phyloP scores from a whole-genome alignment of 495 filamentous ascomycete species.

The Neurospora sublineolata region DNA sequence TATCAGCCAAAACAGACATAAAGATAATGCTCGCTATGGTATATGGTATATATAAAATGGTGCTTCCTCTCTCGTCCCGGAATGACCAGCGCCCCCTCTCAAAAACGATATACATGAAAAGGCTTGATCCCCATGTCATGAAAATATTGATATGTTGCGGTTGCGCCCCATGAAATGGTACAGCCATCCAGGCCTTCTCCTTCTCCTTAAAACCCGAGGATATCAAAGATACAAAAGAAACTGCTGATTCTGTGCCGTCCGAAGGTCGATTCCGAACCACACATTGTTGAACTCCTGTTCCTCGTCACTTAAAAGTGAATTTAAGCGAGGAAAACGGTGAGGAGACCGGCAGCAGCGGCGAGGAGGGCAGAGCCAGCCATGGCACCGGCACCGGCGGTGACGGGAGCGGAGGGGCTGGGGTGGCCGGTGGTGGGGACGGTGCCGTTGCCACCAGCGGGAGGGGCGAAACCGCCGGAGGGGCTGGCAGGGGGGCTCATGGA shows the following conservation, averaged over 20 bases:
- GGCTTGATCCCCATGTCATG: background rate
- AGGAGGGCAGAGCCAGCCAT: constrained; percentile 33
- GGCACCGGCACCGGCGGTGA: constrained; percentile 36
- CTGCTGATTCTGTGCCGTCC: background rate
- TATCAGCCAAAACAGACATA: background rate
- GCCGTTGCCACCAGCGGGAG: constrained; percentile 18
- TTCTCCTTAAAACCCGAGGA: background rate
- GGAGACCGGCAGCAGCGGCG: constrained; percentile 40
- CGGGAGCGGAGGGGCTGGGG: constrained; percentile 23
- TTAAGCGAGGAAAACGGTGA: constrained; percentile 43
- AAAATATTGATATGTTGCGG: background rate
- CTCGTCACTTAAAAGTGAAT: constrained; percentile 3
- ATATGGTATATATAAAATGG: background rate
- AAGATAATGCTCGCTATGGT: background rate
- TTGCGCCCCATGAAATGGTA: background rate
- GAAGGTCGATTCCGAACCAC: background rate
- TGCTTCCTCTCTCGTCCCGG: background rate
- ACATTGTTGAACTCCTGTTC: background rate
- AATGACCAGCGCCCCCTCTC: background rate
- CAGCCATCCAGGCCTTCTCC: background rate
- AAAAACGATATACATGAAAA: background rate
- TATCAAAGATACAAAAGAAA: background rate
- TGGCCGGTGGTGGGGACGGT: constrained; percentile 22
- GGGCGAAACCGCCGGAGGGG: constrained; percentile 20
- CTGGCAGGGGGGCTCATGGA: constrained; percentile 11